Base-by-base conservation (phyloP, 331 rosid species). In the Quercus phellos region DNA sequence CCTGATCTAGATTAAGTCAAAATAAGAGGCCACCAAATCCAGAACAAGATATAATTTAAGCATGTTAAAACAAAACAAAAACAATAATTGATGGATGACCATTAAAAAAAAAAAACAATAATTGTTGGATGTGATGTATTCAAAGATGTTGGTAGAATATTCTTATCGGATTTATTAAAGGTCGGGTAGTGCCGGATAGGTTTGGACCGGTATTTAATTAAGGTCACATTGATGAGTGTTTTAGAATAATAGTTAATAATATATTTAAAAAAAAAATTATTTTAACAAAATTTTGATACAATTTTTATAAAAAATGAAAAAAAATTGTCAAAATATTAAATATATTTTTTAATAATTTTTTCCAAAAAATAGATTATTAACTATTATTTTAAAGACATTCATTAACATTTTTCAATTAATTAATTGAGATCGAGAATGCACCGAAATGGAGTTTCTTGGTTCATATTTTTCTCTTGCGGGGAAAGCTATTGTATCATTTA, bases 341-440 rank as follows among this genome's bases (percentile, higher is more conserved):
- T 27, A 2, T 4, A 4, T 30, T 30, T 26, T 26, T 26, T 26
- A 1, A 26, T 26, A 26, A n/a, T n/a, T n/a, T n/a, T n/a, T n/a
- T n/a, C n/a, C n/a, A n/a, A n/a, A n/a, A n/a, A 38, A 38, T 38
- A 7, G 0, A 38, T 38, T 38, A 0, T 38, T 38, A 38, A 8
- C 2, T 0, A 8, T 38, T 38, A 2, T 38, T 8, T 2, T 2
- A 8, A 8, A 0, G 0, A 0, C 0, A 38, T 38, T 0, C 0
- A 0, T 38, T 38, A 38, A 0, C 0, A 38, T 38, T 38, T 38
- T 8, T 2, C 1, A 38, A 8, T 38, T 38, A 38, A 8, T 38
- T 38, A 8, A 38, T 8, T 38, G 0, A 0, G 3, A 38, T 38
- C 3, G 67, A 59, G 32, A 24, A 24, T 59, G 34, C 18, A 10